A percentile compares a stretch with the other conserved stretches of the same genome.
Evolutionary conservation across 2,329 filamentous ascomycete species (phyloP).

Genomic region (Mycosphaerella sp.): DNA sequence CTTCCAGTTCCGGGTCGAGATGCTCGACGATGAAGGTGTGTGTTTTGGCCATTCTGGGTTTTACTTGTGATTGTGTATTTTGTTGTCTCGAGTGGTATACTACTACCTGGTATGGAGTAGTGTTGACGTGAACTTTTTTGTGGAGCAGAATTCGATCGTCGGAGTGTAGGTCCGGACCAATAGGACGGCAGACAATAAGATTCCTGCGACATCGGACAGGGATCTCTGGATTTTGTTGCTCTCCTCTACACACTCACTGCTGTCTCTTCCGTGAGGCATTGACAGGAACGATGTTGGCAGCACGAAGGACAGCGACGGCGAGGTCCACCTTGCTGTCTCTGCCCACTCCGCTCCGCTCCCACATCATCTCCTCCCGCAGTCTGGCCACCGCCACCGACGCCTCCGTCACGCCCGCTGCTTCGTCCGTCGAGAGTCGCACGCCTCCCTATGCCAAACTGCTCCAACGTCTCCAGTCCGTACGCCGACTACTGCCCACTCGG

Average conservation of each 20-base stretch:
- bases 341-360: slow-evolving; percentile 18
- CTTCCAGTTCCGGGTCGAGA: slow-evolving; percentile 86
- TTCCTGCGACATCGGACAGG: slow-evolving; percentile 6
- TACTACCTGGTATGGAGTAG: too few relatives aligned
- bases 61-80: neutral
- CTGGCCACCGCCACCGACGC: slow-evolving; percentile 31
- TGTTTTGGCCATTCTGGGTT: slow-evolving; percentile 7
- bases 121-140: slow-evolving; percentile 7
- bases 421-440: slow-evolving; percentile 49
- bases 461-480: slow-evolving; percentile 68
- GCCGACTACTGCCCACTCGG: slow-evolving; percentile 57
- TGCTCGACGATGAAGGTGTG: slow-evolving; percentile 92
- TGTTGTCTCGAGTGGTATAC: neutral
- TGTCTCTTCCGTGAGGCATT: slow-evolving; percentile 7
- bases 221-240: neutral
- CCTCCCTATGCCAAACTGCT: slow-evolving; percentile 80
- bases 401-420: slow-evolving; percentile 21
- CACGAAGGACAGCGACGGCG: slow-evolving; percentile 22
- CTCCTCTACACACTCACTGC: neutral
- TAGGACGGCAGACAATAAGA: slow-evolving; percentile 1
- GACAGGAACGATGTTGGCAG: slow-evolving; percentile 23
- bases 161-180: slow-evolving; percentile 1
- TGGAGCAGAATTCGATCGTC: neutral
- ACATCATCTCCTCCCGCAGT: slow-evolving; percentile 21
- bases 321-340: slow-evolving; percentile 16